Evolutionary conservation across 139 green algal species (phyloP), one percentile per base, ranked within the genome.

Genomic region (Bryopsis sp.): DNA sequence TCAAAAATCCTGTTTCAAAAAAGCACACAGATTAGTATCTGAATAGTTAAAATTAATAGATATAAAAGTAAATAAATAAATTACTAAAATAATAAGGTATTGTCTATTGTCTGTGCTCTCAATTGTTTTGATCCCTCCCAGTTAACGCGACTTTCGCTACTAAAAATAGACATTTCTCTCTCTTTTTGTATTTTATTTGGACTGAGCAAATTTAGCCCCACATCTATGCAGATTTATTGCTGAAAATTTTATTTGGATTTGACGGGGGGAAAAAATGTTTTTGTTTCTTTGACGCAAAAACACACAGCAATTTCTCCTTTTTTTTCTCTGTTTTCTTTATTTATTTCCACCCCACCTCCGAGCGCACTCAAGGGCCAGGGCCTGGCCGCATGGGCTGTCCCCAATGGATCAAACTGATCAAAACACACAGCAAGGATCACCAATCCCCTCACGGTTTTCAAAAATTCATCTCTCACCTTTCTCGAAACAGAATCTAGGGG

Each of bases 361-460:
- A 54, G 15, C 15, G 43, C 19, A 26, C 43, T 54, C 15, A 54
- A 19, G 11, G 43, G 43, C 43, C 43, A 54, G 43, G 15, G 11
- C 19, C 43, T 19, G 15, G 43, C 43, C 11, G 43, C 43, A 54
- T 54, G 43, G 11, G 43, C 43, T 54, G 11, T 54, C 15, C 43
- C 43, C 43, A 54, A 54, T 11, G 43, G 43, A 54, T 54, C 43
- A 19, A 54, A 54, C 43, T 54, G 43, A n/a, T n/a, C n/a, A n/a
- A n/a, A n/a, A n/a, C n/a, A n/a, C n/a, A n/a, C n/a, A n/a, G n/a
- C n/a, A n/a, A n/a, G n/a, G n/a, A n/a, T n/a, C n/a, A n/a, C n/a
- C n/a, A n/a, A n/a, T n/a, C n/a, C n/a, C n/a, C n/a, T n/a, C n/a
- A n/a, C n/a, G n/a, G n/a, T n/a, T n/a, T n/a, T n/a, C n/a, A n/a